Percentiles rank a stretch among this genome's conserved stretches.
Conservation (phyloP, 441 rosid genomes). For the Geranium incanum region DNA sequence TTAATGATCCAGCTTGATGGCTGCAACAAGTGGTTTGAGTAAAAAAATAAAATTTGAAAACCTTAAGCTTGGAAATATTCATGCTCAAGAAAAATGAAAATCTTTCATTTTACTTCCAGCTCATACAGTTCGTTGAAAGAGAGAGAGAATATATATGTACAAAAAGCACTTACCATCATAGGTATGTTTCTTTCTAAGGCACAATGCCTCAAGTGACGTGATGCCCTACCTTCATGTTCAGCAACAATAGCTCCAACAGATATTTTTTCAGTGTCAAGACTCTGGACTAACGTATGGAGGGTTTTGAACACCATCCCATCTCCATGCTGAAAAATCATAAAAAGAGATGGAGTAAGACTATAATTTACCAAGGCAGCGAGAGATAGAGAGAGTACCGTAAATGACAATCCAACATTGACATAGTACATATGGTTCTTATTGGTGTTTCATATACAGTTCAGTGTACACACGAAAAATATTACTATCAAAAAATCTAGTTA, state of each 20-base stretch:
- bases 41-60: neutral
- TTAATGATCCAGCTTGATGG: constrained; percentile 47
- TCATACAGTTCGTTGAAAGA: neutral
- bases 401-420: neutral
- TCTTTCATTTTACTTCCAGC: neutral
- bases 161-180: constrained; percentile 36
- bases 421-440: neutral
- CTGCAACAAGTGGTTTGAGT: constrained; percentile 25
- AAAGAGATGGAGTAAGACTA: constrained; percentile 3
- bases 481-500: neutral
- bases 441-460: neutral
- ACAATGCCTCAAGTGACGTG: constrained; percentile 56
- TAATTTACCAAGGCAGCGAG: neutral
- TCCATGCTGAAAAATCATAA: constrained; percentile 40
- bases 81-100: neutral
- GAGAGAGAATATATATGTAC: neutral
- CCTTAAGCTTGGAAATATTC: neutral
- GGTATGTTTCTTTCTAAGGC: constrained; percentile 52
- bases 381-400: neutral
- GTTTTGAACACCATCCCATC: constrained; percentile 53
- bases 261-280: constrained; percentile 39
- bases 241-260: constrained; percentile 37
- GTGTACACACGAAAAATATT: neutral
- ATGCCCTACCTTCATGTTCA: constrained; percentile 37
- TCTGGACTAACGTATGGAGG: constrained; percentile 34